Base-by-base conservation (phyloP, 2,329 filamentous ascomycete genomes). In the Aureobasidium namibiae region DNA sequence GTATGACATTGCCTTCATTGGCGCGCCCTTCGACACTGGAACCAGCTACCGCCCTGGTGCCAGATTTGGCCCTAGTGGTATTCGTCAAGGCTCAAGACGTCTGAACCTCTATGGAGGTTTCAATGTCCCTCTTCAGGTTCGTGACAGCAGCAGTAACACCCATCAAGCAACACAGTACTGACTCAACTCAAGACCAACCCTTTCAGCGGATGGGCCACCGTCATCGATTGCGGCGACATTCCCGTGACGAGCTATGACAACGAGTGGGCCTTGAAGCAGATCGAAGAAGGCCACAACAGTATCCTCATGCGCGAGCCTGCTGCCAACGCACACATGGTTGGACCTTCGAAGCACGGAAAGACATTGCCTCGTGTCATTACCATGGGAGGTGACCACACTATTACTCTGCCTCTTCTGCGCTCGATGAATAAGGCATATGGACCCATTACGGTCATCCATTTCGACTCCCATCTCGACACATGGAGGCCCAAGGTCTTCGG, bases 241-340 rank as follows among this genome's bases (percentile, higher is more conserved):
- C 89, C 89, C 0, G 89, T 94, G 3, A 92, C 88, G 11, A 92
- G 88, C 83, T 92, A 92, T 65, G 90, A 95, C 72, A 94, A 94
- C 69, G 80, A 82, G 2, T 94, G 83, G 73, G 90, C 90, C 8
- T 83, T 95, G 24, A 81, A 87, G 62, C 90, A 95, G 70, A 94
- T 95, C 56, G 90, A 95, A 70, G 84, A 92, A 72, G 90, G 90
- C 9, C 90, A 95, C 74, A 86, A 88, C 72, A 81, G 80, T 62
- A 82, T 95, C 61, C 76, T 94, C 9, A 86, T 85, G 63, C 85
- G 89, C 36, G 73, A 80, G 1, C 90, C 89, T 0, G 80, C 80
- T 48, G 92, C 89, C 1, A 79, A 89, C 63, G 82, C 88, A 2
- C 72, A 84, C 50, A 82, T 85, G 67, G 73, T 75, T 1, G 90